Evolutionary conservation across 495 filamentous ascomycete species (phyloP), one percentile per base, ranked within the genome.

Genomic region (Talaromyces ruber): DNA sequence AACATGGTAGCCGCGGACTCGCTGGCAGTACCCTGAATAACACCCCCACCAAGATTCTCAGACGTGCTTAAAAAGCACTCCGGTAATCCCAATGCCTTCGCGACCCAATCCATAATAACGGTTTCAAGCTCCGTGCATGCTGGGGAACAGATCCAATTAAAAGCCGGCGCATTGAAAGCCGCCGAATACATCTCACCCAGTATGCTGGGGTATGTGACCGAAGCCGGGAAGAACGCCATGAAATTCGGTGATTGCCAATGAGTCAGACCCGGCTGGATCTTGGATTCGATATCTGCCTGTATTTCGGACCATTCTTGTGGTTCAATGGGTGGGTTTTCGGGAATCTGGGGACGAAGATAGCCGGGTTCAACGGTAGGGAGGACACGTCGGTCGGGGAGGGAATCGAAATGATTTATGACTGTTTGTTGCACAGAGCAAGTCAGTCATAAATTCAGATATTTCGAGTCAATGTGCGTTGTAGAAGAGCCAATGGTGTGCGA

Each of bases 161-260:
- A 98, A 8, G 90, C 90, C 11, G 94, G 91, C 3, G 89, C 90
- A 7, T 85, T 93, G 70, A 98, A 92, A 4, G 93, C 88, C 0
- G 90, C 84, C 3, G 84, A 89, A 76, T 97, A 98, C 72, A 98
- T 86, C 74, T 98, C 94, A 4, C 92, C 94, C 3, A 98, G 85
- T 70, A 97, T 91, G 52, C 85, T 87, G 0, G 94, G 93, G 74
- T 88, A 97, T 43, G 87, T 88, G 55, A 86, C 86, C 43, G 82
- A 83, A 18, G 92, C 91, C 14, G 94, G 91, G 74, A 90, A 98
- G 83, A 93, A 98, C 37, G 94, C 94, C 83, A 97, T 90, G 82
- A 96, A 98, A 71, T 94, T 93, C 2, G 94, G 94, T 3, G 87
- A 90, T 72, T 96, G 91, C 90, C 94, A 98, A 74, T 98, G 94